Percentiles rank a stretch among this genome's conserved stretches.
Evolutionary conservation across 2,329 filamentous ascomycete species (phyloP).

Genomic region (Alternaria alternata): DNA sequence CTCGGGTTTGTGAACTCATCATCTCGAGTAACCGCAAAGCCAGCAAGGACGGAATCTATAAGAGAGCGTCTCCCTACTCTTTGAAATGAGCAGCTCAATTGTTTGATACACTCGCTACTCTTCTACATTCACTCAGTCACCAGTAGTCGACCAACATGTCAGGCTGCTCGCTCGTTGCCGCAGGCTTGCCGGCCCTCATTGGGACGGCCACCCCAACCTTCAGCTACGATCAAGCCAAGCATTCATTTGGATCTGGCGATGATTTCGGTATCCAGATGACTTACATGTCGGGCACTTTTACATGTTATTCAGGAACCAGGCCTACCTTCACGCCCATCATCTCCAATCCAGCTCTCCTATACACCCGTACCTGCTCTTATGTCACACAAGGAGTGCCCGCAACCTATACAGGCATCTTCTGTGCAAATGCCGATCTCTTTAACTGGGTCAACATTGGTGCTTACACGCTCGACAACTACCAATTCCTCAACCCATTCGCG

Average conservation of each 20-base stretch:
- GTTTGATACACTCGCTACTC: neutral
- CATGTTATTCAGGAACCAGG: slow-evolving; percentile 14
- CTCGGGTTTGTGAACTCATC: neutral
- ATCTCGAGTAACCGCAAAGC: neutral
- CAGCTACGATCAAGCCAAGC: slow-evolving; percentile 10
- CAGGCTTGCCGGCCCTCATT: slow-evolving; percentile 12
- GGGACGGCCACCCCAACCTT: slow-evolving; percentile 19
- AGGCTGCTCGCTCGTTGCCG: slow-evolving; percentile 23
- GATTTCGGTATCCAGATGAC: slow-evolving; percentile 21
- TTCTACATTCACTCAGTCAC: neutral
- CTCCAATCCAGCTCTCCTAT: slow-evolving; percentile 11
- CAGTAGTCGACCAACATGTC: slow-evolving; percentile 10
- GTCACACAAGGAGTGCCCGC: neutral
- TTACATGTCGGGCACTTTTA: slow-evolving; percentile 20
- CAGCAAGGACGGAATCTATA: slow-evolving; percentile 2
- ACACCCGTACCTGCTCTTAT: slow-evolving; percentile 16
- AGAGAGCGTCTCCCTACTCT: neutral
- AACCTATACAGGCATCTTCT: slow-evolving; percentile 12
- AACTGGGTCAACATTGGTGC: slow-evolving; percentile 12
- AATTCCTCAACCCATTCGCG: neutral
- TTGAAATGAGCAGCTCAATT: neutral
- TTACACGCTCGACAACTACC: slow-evolving; percentile 14
- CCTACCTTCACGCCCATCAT: slow-evolving; percentile 22
- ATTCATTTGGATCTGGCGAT: slow-evolving; percentile 4
- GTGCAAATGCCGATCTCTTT: slow-evolving; percentile 4